phyloP scores from a whole-genome alignment of 257 asterid genomes.

The Solanum sparsipilum region DNA sequence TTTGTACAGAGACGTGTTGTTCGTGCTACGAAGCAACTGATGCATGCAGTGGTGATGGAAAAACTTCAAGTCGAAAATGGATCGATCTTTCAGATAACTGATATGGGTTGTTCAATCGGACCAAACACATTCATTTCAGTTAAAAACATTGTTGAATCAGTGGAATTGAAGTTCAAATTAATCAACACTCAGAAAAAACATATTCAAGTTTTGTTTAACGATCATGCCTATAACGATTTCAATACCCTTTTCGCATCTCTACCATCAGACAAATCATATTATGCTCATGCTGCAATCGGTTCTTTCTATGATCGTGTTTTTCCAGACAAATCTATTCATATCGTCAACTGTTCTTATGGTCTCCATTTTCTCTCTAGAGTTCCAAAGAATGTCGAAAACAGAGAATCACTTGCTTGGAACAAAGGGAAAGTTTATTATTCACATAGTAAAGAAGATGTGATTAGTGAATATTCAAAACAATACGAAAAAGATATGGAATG shows the following conservation, averaged over 20 bases:
- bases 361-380: conserved; percentile 22
- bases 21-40: background rate
- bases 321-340: no score
- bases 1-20: conserved; percentile 3
- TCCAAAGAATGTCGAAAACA: conserved; percentile 9
- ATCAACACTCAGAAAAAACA: background rate
- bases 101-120: conserved; percentile 42
- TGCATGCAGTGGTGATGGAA: background rate
- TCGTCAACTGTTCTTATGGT: no score
- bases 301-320: no score
- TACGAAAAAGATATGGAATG: conserved; percentile 13
- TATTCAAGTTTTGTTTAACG: conserved; percentile 26
- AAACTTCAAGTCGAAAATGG: background rate
- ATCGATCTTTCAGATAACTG: conserved; percentile 15
- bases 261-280: background rate
- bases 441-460: conserved; percentile 12
- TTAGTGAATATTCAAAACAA: conserved; percentile 14
- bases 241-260: conserved; percentile 27
- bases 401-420: conserved; percentile 18
- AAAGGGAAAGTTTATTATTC: conserved; percentile 26
- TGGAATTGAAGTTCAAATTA: background rate
- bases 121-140: conserved; percentile 33
- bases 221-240: conserved; percentile 29
- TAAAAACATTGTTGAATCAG: conserved; percentile 20
- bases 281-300: no score